A percentile compares a stretch with the other conserved stretches of the same genome.
These are phyloP conservation scores for Blastocystis hominis DNA, from an alignment of 352 stramenopile genomes.

Conservation along the genomic window DNA sequence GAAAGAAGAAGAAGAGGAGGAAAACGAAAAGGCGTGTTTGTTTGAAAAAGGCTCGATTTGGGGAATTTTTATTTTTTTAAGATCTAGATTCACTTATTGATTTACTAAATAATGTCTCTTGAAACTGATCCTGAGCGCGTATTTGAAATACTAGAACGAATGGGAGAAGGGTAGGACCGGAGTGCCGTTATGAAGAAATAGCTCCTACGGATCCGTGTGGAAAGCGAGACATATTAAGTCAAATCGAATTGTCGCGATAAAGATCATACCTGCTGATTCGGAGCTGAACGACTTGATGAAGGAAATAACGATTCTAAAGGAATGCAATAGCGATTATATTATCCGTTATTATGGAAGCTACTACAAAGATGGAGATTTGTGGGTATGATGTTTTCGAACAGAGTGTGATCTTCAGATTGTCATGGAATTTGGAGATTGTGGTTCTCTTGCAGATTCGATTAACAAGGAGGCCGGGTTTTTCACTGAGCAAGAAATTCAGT, in stretches of 20 bases:
- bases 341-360: conserved; percentile 59
- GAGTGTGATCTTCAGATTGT: conserved; percentile 58
- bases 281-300: conserved; percentile 55
- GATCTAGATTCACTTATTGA: no score
- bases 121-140: conserved; percentile 46
- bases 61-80: neutral
- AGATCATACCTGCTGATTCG: conserved; percentile 57
- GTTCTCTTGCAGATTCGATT: conserved; percentile 59
- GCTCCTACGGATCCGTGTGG: conserved; percentile 55
- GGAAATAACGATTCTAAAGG: conserved; percentile 61
- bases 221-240: conserved; percentile 56
- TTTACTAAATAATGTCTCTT: no score
- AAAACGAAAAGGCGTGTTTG: neutral
- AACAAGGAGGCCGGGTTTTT: conserved; percentile 44
- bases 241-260: conserved; percentile 52
- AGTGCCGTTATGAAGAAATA: neutral
- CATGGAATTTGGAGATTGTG: conserved; percentile 60
- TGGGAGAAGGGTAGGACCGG: conserved; percentile 51
- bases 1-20: neutral
- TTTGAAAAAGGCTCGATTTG: neutral
- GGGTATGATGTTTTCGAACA: neutral
- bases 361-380: conserved; percentile 58
- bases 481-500: conserved; percentile 57
- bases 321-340: conserved; percentile 60
- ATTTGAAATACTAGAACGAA: conserved; percentile 56